Evolutionary conservation across 768 basidiomycete genomes (phyloP), one percentile per base, ranked within the genome.

Genomic region (Auricularia sp.): DNA sequence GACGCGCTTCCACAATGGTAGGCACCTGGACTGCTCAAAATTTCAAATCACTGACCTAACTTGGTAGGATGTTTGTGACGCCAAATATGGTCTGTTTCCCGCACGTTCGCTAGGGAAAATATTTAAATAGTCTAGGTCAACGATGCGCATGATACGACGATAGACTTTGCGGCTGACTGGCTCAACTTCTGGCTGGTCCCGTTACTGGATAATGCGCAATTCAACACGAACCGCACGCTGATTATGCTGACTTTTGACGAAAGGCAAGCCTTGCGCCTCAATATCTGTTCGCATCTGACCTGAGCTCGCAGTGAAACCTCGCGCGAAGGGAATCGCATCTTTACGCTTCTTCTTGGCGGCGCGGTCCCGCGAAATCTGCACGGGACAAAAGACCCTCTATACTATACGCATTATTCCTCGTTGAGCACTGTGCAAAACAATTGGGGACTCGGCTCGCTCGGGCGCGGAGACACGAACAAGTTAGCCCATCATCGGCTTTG

Each of bases 191-290:
- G 81, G 77, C 74, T 88, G 36, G 35, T 76, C 14, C 83, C 85
- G 1, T 69, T 86, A 11, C 79, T 87, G 47, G 64, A 74, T 2
- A 74, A 86, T 71, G 59, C 73, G 5, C 73, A 74, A 62, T 86
- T 88, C 74, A 87, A 87, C 71, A 77, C 74, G 64, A 72, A 77
- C 60, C 73, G 70, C 23, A 86, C 87, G 0, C 74, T 88, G 61
- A 81, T 87, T 68, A 64, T 72, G 36, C 68, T 87, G 62, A 86
- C 84, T 0, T 87, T 87, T 63, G 86, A 88, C 63, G 86, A 87
- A 73, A 84, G 74, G 47, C 47, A 44, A 29, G 29, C 29, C 29
- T 29, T 29, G 29, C 29, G 29, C 29, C 29, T 29, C 29, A 29
- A 29, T 21, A 4, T 53, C 68, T 36, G 44, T n/a, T 64, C 62